Evolutionary conservation across 1,139 yeast genomes (phyloP).

Genomic region (Saccharomyces hybrid): DNA sequence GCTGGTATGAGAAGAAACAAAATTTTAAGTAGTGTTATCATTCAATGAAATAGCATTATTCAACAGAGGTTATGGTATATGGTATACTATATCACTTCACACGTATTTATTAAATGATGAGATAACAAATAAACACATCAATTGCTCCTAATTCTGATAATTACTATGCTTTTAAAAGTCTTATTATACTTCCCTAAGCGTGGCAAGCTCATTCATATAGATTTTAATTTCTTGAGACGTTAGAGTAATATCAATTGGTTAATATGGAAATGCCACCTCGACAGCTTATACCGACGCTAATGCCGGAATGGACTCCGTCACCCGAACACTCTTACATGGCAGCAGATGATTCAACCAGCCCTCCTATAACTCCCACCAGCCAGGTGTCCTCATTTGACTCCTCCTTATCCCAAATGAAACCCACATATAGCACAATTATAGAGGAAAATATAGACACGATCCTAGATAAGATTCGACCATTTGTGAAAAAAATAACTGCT

Average conservation of each 20-base stretch:
- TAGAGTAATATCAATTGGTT: neutral
- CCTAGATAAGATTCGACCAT: conserved; percentile 6
- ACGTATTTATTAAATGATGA: neutral
- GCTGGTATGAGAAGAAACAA: neutral
- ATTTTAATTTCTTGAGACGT: neutral
- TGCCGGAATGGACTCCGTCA: neutral
- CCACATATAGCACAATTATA: conserved; percentile 10
- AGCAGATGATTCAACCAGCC: neutral
- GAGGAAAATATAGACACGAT: conserved; percentile 8
- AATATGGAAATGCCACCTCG: neutral
- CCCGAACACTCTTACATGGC: neutral
- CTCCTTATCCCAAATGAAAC: conserved; percentile 5
- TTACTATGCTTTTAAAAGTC: neutral
- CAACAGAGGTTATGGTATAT: neutral
- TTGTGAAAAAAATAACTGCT: conserved; percentile 7
- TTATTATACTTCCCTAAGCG: neutral
- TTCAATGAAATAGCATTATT: neutral
- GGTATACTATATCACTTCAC: neutral
- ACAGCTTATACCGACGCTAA: neutral
- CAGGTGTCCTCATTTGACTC: conserved; percentile 6
- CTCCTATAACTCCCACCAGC: neutral
- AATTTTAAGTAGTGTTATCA: neutral
- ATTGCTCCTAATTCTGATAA: neutral
- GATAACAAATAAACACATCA: neutral
- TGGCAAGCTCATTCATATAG: neutral